Percentiles rank a stretch among this genome's conserved stretches.
Conservation (phyloP, 768 basidiomycete species). For the Tylopilus sp. region DNA sequence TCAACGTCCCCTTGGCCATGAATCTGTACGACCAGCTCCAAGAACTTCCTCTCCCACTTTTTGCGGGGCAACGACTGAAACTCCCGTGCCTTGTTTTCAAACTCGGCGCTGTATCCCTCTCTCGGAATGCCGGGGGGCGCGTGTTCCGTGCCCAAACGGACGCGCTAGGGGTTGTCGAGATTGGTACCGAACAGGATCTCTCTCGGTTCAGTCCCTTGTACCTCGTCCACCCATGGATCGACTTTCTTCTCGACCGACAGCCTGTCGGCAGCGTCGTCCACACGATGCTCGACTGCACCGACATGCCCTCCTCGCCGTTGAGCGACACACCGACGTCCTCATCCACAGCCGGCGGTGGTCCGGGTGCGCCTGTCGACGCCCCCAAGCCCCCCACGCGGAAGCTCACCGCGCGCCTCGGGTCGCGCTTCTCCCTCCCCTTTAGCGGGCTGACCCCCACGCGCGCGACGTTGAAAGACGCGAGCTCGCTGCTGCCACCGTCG, state of each 20-base stretch:
- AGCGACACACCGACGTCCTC: no score
- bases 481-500: not conserved
- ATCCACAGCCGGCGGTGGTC: no score
- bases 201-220: not conserved
- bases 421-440: not conserved
- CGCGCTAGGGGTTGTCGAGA: not conserved
- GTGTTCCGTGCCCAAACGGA: not conserved
- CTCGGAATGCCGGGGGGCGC: not conserved
- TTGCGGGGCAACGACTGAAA: not conserved
- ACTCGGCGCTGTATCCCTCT: not conserved
- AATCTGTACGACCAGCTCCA: not conserved
- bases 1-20: not conserved
- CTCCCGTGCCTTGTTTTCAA: slow-evolving; percentile 1
- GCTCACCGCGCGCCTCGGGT: not conserved
- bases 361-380: no score
- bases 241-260: not conserved
- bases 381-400: no score
- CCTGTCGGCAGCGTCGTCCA: not conserved
- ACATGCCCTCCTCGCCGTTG: not conserved
- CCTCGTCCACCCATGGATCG: not conserved
- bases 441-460: not conserved
- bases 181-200: not conserved
- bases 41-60: not conserved
- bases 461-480: not conserved
- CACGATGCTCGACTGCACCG: no score